A percentile compares a stretch with the other conserved stretches of the same genome.
phyloP scores from a whole-genome alignment of 176 grass and related monocot genomes.

The Oryza glaberrima region DNA sequence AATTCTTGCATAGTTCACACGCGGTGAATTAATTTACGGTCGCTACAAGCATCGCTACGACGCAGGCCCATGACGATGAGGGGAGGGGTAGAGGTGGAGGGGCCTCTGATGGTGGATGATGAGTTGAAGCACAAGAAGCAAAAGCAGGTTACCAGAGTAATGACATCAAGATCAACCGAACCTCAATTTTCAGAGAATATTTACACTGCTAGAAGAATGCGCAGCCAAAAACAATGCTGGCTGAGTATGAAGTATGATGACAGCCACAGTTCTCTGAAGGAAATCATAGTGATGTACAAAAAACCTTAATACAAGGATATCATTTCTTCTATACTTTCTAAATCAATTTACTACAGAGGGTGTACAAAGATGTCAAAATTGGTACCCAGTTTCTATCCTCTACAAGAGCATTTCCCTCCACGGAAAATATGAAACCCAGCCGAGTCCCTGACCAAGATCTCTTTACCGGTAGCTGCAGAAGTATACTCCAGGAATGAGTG shows the following conservation, averaged over 20 bases:
- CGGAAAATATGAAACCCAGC: conserved; percentile 69
- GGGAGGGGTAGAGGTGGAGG: no score
- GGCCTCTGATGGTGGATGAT: no score
- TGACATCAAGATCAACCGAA: neutral
- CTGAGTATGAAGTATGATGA: neutral
- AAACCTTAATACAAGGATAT: conserved; percentile 17
- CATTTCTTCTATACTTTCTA: conserved; percentile 42
- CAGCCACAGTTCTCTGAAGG: conserved; percentile 12
- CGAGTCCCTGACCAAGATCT: conserved; percentile 58
- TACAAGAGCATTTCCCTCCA: conserved; percentile 61
- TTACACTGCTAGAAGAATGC: neutral
- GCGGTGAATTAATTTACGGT: no score
- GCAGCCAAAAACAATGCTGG: neutral
- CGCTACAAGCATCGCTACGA: no score
- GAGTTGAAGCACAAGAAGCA: no score
- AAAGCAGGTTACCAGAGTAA: neutral
- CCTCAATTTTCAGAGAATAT: neutral
- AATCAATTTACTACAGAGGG: neutral
- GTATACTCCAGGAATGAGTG: conserved; percentile 67
- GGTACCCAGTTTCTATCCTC: conserved; percentile 40
- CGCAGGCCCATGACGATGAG: no score
- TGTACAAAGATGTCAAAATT: conserved; percentile 43
- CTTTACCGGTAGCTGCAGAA: conserved; percentile 50
- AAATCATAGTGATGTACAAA: conserved; percentile 41
- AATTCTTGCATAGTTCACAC: no score